Evolutionary conservation across 208 protist genomes (phyloP).

Genomic region (Crithidia expoeki): DNA sequence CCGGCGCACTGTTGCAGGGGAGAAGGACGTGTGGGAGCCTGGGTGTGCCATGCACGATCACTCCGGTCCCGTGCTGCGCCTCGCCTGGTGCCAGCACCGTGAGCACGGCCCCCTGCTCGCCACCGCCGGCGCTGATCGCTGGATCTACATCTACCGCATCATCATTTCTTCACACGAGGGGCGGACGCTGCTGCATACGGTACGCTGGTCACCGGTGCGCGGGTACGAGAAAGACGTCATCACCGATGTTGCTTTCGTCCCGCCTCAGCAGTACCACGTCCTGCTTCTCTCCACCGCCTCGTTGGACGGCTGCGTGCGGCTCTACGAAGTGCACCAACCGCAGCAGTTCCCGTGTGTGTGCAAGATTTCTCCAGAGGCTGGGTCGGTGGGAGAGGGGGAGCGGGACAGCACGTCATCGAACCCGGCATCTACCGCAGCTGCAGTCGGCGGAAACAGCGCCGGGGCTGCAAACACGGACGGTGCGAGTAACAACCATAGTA

Average conservation of each 20-base stretch:
- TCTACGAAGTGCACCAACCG: conserved; percentile 86
- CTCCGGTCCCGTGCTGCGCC: conserved; percentile 73
- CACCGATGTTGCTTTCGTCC: conserved; percentile 89
- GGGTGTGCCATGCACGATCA: conserved; percentile 79
- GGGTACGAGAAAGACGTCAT: conserved; percentile 90
- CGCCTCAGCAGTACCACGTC: conserved; percentile 77
- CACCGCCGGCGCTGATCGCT: conserved; percentile 81
- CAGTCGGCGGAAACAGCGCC: not conserved
- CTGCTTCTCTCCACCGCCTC: conserved; percentile 86
- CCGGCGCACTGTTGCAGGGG: conserved; percentile 34
- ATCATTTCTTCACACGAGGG: conserved; percentile 60
- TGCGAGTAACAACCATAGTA: not conserved
- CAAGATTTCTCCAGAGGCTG: conserved; percentile 65
- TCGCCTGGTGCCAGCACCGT: conserved; percentile 85
- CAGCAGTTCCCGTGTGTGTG: conserved; percentile 70
- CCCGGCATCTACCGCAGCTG: not conserved
- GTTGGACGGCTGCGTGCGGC: conserved; percentile 82
- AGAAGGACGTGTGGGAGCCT: conserved; percentile 50
- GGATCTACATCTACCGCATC: conserved; percentile 89
- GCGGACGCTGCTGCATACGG: conserved; percentile 46
- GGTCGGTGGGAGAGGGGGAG: conserved; percentile 32
- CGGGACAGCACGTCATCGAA: conserved; percentile 3
- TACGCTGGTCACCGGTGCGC: conserved; percentile 65
- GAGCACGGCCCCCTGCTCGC: conserved; percentile 84
- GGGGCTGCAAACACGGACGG: conserved; percentile 2